These are phyloP conservation scores for Vaccinium vitisidaea DNA, from an alignment of 148 eudicot species.

Conservation along the genomic window DNA sequence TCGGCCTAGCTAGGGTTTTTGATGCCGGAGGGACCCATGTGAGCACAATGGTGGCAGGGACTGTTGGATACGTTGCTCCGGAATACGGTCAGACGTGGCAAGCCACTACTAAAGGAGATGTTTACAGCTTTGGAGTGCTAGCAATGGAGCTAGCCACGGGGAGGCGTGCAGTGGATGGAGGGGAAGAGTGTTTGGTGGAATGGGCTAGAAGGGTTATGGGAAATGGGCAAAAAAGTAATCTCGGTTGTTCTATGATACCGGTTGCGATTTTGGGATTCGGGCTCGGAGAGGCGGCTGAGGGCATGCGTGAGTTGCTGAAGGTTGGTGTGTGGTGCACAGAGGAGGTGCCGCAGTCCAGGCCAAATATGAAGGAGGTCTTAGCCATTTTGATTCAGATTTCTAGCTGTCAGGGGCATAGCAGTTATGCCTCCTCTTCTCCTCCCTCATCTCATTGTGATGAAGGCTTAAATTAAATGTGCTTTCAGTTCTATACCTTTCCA, in stretches of 20 bases:
- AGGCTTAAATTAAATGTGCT: not conserved
- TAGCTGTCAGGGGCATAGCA: not conserved
- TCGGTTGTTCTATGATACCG: slow-evolving; percentile 26
- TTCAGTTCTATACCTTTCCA: not conserved
- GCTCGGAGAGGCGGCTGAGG: slow-evolving; percentile 47
- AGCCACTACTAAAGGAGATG: slow-evolving; percentile 97
- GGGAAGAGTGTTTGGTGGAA: slow-evolving; percentile 85
- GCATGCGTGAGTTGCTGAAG: slow-evolving; percentile 61
- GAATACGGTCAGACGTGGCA: slow-evolving; percentile 95
- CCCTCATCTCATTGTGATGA: slow-evolving; percentile 2
- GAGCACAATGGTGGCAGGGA: slow-evolving; percentile 89
- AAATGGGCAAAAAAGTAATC: slow-evolving; percentile 27
- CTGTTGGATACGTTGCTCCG: slow-evolving; percentile 92
- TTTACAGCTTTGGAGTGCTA: slow-evolving; percentile 88
- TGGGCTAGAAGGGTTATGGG: slow-evolving; percentile 71
- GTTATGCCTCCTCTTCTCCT: slow-evolving; percentile 11
- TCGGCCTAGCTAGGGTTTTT: slow-evolving; percentile 79
- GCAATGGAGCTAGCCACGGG: slow-evolving; percentile 91
- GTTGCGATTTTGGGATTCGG: slow-evolving; percentile 43
- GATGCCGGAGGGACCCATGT: slow-evolving; percentile 79
- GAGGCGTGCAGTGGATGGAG: slow-evolving; percentile 78
- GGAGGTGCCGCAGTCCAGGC: slow-evolving; percentile 73
- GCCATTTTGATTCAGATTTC: slow-evolving; percentile 57
- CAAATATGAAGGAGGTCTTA: slow-evolving; percentile 91
- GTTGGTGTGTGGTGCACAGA: slow-evolving; percentile 72